These are phyloP conservation scores for Syzygium oleosum DNA, from an alignment of 345 rosid genomes.

Conservation along the genomic window DNA sequence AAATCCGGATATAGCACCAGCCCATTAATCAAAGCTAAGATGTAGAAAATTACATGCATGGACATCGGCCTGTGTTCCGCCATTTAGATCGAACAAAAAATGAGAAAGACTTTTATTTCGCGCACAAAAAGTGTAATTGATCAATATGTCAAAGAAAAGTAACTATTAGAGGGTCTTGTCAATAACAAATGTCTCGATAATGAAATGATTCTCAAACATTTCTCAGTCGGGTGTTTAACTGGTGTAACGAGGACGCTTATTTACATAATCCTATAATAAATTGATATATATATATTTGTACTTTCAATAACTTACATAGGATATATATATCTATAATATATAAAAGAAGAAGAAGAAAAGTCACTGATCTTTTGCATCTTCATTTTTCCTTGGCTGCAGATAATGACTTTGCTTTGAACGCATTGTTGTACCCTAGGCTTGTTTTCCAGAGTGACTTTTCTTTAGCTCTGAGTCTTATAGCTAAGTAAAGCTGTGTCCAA, in stretches of 20 bases:
- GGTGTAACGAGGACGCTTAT: background rate
- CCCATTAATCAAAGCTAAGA: background rate
- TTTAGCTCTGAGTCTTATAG: background rate
- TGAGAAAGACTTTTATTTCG: background rate
- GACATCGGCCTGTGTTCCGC: no score
- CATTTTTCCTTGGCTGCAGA: no score
- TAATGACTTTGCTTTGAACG: no score
- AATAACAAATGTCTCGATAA: background rate
- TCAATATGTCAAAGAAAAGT: no score
- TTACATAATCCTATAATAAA: background rate
- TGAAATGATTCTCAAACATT: background rate
- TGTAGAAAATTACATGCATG: background rate
- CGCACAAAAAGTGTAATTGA: background rate
- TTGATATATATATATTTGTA: background rate
- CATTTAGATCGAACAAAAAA: background rate
- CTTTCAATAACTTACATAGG: background rate
- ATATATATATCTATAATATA: no score
- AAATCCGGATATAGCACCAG: background rate
- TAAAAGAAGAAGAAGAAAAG: no score
- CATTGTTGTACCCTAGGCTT: no score
- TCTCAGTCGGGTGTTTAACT: background rate
- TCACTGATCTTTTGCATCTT: no score
- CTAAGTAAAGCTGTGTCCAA: background rate
- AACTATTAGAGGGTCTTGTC: background rate
- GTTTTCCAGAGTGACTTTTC: background rate